Conservation (phyloP, 345 rosid genomes). For the Iberis pinnata region DNA sequence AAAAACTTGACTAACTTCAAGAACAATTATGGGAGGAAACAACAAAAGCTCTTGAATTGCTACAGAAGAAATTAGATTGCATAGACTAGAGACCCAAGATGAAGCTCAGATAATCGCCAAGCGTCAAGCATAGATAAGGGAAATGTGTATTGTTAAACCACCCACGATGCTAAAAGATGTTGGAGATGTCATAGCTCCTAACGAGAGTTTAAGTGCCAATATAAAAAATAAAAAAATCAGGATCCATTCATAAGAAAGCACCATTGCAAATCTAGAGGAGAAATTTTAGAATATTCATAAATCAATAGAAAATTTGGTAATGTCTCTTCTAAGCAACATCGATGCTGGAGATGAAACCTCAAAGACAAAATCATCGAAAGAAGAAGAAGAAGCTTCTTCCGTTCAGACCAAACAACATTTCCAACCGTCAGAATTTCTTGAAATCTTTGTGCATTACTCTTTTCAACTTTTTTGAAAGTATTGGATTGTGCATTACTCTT, state of each 20-base stretch:
- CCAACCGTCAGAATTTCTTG: slow-evolving; percentile 63
- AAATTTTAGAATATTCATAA: slow-evolving; percentile 94
- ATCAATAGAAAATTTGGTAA: slow-evolving; percentile 87
- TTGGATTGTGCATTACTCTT: slow-evolving; percentile 64
- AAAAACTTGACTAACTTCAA: slow-evolving; percentile 96
- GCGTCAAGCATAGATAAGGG: slow-evolving; percentile 93
- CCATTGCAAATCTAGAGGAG: slow-evolving; percentile 88
- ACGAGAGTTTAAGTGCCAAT: slow-evolving; percentile 83
- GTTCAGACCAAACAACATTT: slow-evolving; percentile 58
- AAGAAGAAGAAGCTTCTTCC: slow-evolving; percentile 87
- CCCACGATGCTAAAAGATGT: slow-evolving; percentile 44
- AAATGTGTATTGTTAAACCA: slow-evolving; percentile 58
- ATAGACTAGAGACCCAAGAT: slow-evolving; percentile 95
- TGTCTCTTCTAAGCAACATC: slow-evolving; percentile 78
- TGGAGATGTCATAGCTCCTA: slow-evolving; percentile 52
- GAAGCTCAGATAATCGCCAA: slow-evolving; percentile 98
- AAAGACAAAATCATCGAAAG: slow-evolving; percentile 54
- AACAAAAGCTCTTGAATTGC: slow-evolving; percentile 83
- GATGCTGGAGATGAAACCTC: slow-evolving; percentile 52
- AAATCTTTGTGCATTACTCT: slow-evolving; percentile 88
- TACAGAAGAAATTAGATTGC: slow-evolving; percentile 94
- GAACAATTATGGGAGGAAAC: slow-evolving; percentile 98
- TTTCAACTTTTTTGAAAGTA: slow-evolving; percentile 67
- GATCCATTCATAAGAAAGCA: slow-evolving; percentile 95
- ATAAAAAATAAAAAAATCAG: slow-evolving; percentile 96